Percentiles rank a stretch among this genome's conserved stretches.
Conservation (phyloP, 805 yeast species). For the Suhomyces pyralidae region DNA sequence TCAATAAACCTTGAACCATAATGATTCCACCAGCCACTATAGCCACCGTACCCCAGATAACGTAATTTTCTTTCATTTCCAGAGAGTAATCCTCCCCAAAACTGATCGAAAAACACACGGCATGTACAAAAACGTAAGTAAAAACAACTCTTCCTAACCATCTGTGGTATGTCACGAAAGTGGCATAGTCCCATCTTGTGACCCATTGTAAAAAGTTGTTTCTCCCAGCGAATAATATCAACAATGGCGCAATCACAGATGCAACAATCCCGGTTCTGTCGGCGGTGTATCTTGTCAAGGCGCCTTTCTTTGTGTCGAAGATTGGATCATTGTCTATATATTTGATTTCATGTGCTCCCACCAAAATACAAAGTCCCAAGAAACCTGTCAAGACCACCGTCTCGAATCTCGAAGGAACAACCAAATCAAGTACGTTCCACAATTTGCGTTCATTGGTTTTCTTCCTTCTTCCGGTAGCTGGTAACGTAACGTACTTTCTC, state of each 20-base stretch:
- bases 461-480: slow-evolving; percentile 19
- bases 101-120: slow-evolving; percentile 14
- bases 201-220: slow-evolving; percentile 18
- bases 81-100: slow-evolving; percentile 11
- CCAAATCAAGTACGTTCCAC: slow-evolving; percentile 16
- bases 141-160: slow-evolving; percentile 20
- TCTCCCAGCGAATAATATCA: slow-evolving; percentile 22
- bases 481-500: slow-evolving; percentile 16
- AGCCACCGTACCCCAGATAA: slow-evolving; percentile 29
- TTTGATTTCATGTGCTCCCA: slow-evolving; percentile 7
- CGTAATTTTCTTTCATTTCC: slow-evolving; percentile 16
- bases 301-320: slow-evolving; percentile 7
- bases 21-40: slow-evolving; percentile 36
- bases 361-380: slow-evolving; percentile 15
- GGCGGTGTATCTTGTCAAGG: slow-evolving; percentile 30
- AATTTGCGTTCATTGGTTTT: slow-evolving; percentile 18
- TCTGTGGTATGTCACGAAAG: slow-evolving; percentile 19
- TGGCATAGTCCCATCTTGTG: slow-evolving; percentile 12
- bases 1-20: slow-evolving; percentile 45
- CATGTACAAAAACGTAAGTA: slow-evolving; percentile 16
- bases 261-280: slow-evolving; percentile 53
- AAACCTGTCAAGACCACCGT: slow-evolving; percentile 25
- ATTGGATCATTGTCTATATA: slow-evolving; percentile 14
- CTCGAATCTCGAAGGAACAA: slow-evolving; percentile 38
- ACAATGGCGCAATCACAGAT: slow-evolving; percentile 25